Evolutionary conservation across 768 basidiomycete species (phyloP).

Genomic region (Galerina sulciceps): DNA sequence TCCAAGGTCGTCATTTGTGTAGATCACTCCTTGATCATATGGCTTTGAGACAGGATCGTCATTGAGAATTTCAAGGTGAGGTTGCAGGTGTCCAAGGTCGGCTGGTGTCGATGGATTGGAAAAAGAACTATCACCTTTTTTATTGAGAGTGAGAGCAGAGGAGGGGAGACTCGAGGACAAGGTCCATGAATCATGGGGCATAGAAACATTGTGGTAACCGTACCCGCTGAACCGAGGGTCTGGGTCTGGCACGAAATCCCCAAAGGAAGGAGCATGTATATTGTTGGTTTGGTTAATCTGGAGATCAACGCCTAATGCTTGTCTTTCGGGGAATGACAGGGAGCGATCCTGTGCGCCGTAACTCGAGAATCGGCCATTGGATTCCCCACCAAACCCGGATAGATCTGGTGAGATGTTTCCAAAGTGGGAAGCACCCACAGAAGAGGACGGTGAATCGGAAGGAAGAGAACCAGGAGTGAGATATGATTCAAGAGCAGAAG

Average conservation of each 20-base stretch:
- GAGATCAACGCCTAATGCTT: constrained; percentile 21
- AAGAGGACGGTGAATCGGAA: constrained; percentile 76
- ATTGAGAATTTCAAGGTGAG: constrained; percentile 6
- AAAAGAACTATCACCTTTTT: constrained; percentile 6
- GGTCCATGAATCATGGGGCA: constrained; percentile 24
- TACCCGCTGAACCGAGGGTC: constrained; percentile 20
- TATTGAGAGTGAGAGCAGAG: constrained; percentile 11
- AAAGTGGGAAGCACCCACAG: constrained; percentile 66
- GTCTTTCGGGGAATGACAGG: constrained; percentile 18
- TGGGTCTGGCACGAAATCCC: constrained; percentile 21
- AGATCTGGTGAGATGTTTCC: constrained; percentile 73
- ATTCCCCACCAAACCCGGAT: constrained; percentile 50
- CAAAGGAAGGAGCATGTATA: constrained; percentile 26
- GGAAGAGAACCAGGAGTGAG: constrained; percentile 54
- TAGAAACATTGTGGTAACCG: constrained; percentile 16
- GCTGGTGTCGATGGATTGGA: not conserved
- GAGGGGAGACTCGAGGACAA: constrained; percentile 13
- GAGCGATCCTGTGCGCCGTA: constrained; percentile 27
- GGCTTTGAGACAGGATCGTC: constrained; percentile 12
- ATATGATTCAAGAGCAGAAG: constrained; percentile 70
- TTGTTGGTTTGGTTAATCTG: constrained; percentile 9
- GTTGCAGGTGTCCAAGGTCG: constrained; percentile 1
- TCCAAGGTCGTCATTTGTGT: constrained; percentile 8
- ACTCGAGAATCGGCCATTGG: constrained; percentile 25
- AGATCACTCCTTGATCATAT: constrained; percentile 7